These are phyloP conservation scores for Clitopilus passeckerianus DNA, from an alignment of 768 basidiomycete genomes.

Conservation along the genomic window DNA sequence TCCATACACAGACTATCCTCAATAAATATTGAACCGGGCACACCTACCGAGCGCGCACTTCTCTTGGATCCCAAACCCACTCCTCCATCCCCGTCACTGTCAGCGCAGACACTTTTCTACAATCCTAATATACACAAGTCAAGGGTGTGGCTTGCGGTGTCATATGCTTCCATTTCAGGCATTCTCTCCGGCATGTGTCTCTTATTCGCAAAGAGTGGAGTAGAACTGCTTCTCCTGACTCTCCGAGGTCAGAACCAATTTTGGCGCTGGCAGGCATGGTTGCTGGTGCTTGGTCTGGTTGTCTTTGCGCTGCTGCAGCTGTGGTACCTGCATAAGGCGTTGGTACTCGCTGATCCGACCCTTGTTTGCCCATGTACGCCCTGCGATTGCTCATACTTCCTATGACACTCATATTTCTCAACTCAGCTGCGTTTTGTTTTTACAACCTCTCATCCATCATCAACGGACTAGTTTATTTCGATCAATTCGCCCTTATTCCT, in stretches of 20 bases:
- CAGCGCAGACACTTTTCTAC: conserved; percentile 14
- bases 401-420: conserved; percentile 10
- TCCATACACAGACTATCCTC: conserved; percentile 30
- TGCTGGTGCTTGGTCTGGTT: conserved; percentile 66
- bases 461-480: conserved; percentile 85
- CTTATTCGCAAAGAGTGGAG: conserved; percentile 90
- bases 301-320: conserved; percentile 76
- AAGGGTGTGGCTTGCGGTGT: conserved; percentile 66
- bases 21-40: conserved; percentile 21
- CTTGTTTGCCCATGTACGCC: conserved; percentile 79
- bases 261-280: conserved; percentile 81
- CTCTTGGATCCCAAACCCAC: conserved; percentile 40
- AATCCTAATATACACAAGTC: conserved; percentile 32
- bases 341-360: conserved; percentile 80
- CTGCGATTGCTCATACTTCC: conserved; percentile 1
- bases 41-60: conserved; percentile 52
- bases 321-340: conserved; percentile 78
- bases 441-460: conserved; percentile 92
- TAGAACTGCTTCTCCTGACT: conserved; percentile 81
- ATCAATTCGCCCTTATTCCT: conserved; percentile 74
- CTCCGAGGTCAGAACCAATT: conserved; percentile 75
- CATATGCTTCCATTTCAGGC: conserved; percentile 85
- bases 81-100: conserved; percentile 21
- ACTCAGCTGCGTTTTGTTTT: conserved; percentile 83
- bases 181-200: conserved; percentile 91